Conservation (phyloP, 1,284 basidiomycete genomes). For the Fereydounia khargensis region DNA sequence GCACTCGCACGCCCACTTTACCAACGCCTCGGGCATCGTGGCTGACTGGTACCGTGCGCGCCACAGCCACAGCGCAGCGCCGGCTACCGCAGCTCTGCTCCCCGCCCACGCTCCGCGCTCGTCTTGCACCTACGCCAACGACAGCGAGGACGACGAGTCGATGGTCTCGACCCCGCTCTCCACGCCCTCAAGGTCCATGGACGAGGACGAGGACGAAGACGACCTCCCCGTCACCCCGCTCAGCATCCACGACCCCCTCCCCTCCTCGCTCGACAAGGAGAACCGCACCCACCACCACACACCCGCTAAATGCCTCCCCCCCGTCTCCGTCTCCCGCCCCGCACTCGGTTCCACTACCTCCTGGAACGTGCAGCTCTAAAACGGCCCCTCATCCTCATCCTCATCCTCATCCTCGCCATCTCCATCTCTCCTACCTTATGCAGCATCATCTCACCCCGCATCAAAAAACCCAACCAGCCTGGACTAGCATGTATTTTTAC, state of each 20-base stretch:
- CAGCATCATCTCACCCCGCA: too few species aligned
- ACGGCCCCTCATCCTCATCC: too few species aligned
- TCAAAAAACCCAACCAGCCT: too few species aligned
- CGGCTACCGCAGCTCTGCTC: conserved; percentile 19
- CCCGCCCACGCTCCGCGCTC: conserved; percentile 26
- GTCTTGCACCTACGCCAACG: conserved; percentile 10
- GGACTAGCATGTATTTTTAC: too few species aligned
- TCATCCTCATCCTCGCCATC: too few species aligned
- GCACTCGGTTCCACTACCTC: too few species aligned
- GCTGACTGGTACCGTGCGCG: conserved; percentile 76
- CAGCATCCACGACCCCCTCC: conserved; percentile 46
- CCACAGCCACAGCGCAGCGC: conserved; percentile 13
- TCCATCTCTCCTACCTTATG: too few species aligned
- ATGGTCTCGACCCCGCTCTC: conserved; percentile 48
- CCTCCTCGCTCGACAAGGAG: too few species aligned
- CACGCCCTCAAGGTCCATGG: conserved; percentile 52
- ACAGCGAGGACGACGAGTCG: conserved; percentile 44
- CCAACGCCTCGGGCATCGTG: conserved; percentile 84
- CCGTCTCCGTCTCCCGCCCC: too few species aligned
- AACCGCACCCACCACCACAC: too few species aligned
- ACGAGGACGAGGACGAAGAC: conserved; percentile 54
- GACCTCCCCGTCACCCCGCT: conserved; percentile 56
- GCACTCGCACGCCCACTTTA: conserved; percentile 92
- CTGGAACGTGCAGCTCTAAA: too few species aligned
- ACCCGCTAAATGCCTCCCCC: too few species aligned